Conservation (phyloP, 768 basidiomycete species). For the Suillus paluster region DNA sequence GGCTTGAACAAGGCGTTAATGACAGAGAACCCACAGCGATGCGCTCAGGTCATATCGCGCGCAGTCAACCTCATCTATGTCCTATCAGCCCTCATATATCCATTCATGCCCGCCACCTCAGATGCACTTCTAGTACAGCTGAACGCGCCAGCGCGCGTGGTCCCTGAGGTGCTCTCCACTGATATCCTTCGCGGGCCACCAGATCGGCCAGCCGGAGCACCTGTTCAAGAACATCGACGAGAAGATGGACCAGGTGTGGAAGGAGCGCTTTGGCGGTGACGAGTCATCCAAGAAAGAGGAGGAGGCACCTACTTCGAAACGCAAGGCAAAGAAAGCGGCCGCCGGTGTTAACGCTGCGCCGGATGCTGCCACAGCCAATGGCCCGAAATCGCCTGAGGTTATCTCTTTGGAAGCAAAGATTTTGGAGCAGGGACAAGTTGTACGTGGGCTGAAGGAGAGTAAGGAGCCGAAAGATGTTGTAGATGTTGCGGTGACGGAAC, state of each 20-base stretch:
- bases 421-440: slow-evolving; percentile 72
- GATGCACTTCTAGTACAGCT: slow-evolving; percentile 82
- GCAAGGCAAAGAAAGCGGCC: slow-evolving; percentile 59
- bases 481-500: slow-evolving; percentile 54
- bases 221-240: slow-evolving; percentile 96
- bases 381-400: slow-evolving; percentile 74
- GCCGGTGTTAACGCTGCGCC: slow-evolving; percentile 53
- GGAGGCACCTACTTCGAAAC: slow-evolving; percentile 48
- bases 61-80: slow-evolving; percentile 93
- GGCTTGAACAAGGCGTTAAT: slow-evolving; percentile 91
- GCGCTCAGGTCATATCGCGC: slow-evolving; percentile 87
- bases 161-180: slow-evolving; percentile 71
- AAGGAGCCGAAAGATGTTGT: slow-evolving; percentile 50
- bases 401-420: slow-evolving; percentile 76
- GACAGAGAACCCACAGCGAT: slow-evolving; percentile 78
- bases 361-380: slow-evolving; percentile 41
- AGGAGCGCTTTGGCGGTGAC: slow-evolving; percentile 76
- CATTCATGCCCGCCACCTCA: slow-evolving; percentile 95
- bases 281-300: slow-evolving; percentile 45
- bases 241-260: slow-evolving; percentile 83
- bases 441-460: slow-evolving; percentile 66
- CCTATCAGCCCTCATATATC: slow-evolving; percentile 83
- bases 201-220: slow-evolving; percentile 83
- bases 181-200: slow-evolving; percentile 90
- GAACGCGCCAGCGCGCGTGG: slow-evolving; percentile 83